Percentiles rank a stretch among this genome's conserved stretches.
Conservation (phyloP, 257 asterid species). For the Capsicum chinense region DNA sequence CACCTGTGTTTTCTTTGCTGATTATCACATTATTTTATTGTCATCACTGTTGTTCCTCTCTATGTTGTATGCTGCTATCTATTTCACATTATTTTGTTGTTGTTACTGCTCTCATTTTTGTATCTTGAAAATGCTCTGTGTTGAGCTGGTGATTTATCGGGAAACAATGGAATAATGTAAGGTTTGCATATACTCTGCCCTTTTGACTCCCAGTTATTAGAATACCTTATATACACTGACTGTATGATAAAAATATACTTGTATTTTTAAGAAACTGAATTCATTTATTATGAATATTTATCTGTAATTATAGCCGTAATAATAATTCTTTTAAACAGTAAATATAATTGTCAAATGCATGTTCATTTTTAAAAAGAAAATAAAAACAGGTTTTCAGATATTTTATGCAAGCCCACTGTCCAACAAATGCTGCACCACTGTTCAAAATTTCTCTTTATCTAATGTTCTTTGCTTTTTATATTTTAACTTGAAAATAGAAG, state of each 20-base stretch:
- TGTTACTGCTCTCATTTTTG: background rate
- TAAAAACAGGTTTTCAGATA: background rate
- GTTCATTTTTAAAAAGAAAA: background rate
- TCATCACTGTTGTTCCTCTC: background rate
- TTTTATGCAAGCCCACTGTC: slow-evolving; percentile 16
- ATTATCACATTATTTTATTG: background rate
- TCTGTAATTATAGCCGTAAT: background rate
- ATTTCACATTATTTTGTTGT: background rate
- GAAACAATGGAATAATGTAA: too few relatives aligned
- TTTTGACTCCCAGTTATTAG: too few relatives aligned
- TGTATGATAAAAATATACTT: background rate
- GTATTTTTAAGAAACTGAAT: background rate
- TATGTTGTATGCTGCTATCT: background rate
- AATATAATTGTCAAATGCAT: background rate
- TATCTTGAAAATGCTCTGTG: background rate
- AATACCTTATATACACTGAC: background rate
- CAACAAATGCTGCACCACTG: slow-evolving; percentile 8
- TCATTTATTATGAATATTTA: background rate
- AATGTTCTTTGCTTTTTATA: background rate
- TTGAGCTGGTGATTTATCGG: too few relatives aligned
- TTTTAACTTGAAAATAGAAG: background rate
- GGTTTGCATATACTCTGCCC: too few relatives aligned
- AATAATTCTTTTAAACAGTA: background rate
- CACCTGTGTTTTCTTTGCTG: rapidly evolving
- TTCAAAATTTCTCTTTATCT: background rate